Evolutionary conservation across 2,329 filamentous ascomycete genomes (phyloP), one percentile per base, ranked within the genome.

Genomic region (Ascochyta koolunga): DNA sequence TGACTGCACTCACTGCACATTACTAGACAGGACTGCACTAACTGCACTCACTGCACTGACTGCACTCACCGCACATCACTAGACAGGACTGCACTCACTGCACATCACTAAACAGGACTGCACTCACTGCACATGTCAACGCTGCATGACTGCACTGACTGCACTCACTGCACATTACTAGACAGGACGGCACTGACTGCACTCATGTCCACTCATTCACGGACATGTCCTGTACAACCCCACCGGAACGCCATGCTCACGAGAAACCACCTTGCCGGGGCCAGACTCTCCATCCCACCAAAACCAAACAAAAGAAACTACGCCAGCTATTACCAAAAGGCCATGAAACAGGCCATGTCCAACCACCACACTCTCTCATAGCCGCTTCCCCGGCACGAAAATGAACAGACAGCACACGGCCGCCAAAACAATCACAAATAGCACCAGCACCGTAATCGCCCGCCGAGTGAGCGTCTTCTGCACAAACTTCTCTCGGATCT

Each of bases 321-420:
- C 56, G 50, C 59, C 56, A 56, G 56, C 45, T 40, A 60, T 56
- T 21, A 57, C 25, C 56, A 48, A 60, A 58, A 29, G 40, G 54
- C 58, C 57, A 66, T 65, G 60, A 66, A 51, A 64, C 53, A 62
- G 59, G 55, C 24, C 29, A 49, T 37, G 39, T 3, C 4, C 6
- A n/a, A 43, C 36, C 18, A 47, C 46, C 46, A 44, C 45, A 25
- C 18, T 13, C 25, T 22, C 37, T 35, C 60, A 95, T 38, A 96
- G 81, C 57, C 89, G 82, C 73, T 90, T 96, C 49, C 95, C 93
- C 1, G 95, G 95, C 4, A 99, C 95, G 54, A 99, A 88, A 65
- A 97, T 93, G 79, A 99, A 99, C 22, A 99, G 80, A 53, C 95
- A 84, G 67, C 90, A 91, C 13, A 98, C 78, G n/a, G 87, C 90